phyloP scores from a whole-genome alignment of 163 green algal genomes.

The Scenedesmus sp. region DNA sequence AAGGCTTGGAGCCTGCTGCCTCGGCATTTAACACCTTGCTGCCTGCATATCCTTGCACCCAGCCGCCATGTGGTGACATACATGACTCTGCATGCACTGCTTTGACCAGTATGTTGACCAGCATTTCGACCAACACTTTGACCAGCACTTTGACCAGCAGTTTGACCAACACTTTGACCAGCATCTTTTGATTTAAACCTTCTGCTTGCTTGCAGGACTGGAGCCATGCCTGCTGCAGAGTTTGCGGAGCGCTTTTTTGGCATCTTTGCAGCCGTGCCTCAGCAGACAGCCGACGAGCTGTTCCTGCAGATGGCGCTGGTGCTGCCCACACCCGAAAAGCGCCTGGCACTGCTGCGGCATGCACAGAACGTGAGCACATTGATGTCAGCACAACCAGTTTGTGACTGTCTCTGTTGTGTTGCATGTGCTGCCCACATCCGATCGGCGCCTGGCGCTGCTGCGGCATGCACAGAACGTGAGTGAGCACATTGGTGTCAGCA shows the following conservation, averaged over 20 bases:
- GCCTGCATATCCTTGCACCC: background rate
- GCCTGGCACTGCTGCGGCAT: slow-evolving; percentile 49
- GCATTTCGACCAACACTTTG: background rate
- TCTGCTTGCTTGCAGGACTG: slow-evolving; percentile 27
- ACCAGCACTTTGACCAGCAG: background rate
- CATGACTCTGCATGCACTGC: background rate
- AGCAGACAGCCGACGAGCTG: slow-evolving; percentile 29
- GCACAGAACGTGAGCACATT: slow-evolving; percentile 33
- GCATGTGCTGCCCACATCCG: background rate
- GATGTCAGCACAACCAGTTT: background rate
- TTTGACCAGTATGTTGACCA: background rate
- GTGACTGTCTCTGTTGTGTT: background rate
- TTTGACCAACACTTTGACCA: background rate
- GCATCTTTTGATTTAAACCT: background rate
- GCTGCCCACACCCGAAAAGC: slow-evolving; percentile 22
- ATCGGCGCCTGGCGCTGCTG: background rate
- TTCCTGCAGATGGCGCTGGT: slow-evolving; percentile 64
- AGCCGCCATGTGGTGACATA: no score
- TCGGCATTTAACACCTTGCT: background rate
- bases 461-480: background rate
- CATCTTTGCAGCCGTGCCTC: slow-evolving; percentile 38
- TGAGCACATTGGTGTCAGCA: background rate
- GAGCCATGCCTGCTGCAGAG: slow-evolving; percentile 52
- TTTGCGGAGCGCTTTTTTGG: slow-evolving; percentile 55
- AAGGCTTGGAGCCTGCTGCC: no score